These are phyloP conservation scores for Vitis amurensis DNA, from an alignment of 164 flowering plant genomes.

Conservation along the genomic window DNA sequence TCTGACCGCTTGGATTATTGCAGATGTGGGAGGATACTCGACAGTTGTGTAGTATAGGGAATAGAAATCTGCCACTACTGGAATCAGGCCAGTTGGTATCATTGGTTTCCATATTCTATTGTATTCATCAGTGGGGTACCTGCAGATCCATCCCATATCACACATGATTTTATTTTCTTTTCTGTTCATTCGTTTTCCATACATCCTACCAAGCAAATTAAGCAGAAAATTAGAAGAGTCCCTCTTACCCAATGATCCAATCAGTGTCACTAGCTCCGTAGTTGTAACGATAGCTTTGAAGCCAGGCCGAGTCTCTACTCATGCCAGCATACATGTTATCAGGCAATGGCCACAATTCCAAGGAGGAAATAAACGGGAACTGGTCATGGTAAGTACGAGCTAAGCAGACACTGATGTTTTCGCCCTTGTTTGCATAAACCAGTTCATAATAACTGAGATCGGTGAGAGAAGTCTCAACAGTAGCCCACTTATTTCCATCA, in stretches of 20 bases:
- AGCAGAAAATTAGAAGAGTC: neutral
- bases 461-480: neutral
- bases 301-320: constrained; percentile 12
- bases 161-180: too few species aligned
- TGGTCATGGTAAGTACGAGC: constrained; percentile 1
- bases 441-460: constrained; percentile 6
- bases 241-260: neutral
- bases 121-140: constrained; percentile 20
- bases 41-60: neutral
- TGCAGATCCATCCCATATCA: constrained; percentile 3
- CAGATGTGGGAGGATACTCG: constrained; percentile 12
- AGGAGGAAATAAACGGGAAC: constrained; percentile 21
- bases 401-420: constrained; percentile 8
- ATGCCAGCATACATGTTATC: constrained; percentile 9
- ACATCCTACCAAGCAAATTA: neutral
- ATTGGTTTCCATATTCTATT: constrained; percentile 18
- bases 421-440: constrained; percentile 5
- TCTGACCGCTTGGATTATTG: constrained; percentile 5
- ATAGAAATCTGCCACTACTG: neutral
- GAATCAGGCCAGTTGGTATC: neutral
- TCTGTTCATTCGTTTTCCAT: too few species aligned
- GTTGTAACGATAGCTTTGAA: constrained; percentile 6
- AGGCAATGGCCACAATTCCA: constrained; percentile 9
- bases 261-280: constrained; percentile 10
- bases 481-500: constrained; percentile 23